A percentile compares a stretch with the other conserved stretches of the same genome.
Conservation (phyloP, 257 asterid genomes). For the Thymus mandschuricus region DNA sequence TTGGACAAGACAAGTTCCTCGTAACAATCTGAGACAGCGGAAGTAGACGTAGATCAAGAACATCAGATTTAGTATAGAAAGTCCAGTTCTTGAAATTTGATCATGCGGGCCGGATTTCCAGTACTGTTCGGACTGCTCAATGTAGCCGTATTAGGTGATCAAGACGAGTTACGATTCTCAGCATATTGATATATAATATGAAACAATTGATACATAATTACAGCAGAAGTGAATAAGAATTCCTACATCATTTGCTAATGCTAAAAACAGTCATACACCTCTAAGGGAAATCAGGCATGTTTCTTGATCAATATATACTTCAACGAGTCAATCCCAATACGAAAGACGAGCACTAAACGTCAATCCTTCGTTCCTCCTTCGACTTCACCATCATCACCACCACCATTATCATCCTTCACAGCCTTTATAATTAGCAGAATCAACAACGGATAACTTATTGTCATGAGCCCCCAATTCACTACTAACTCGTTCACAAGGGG, state of each 20-base stretch:
- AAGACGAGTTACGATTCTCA: background rate
- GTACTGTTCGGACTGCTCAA: too few relatives aligned
- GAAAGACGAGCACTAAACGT: background rate
- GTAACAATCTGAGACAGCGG: too few relatives aligned
- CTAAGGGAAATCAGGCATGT: slow-evolving; percentile 5
- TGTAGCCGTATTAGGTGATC: too few relatives aligned
- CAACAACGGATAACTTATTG: slow-evolving; percentile 58
- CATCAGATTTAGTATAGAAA: background rate
- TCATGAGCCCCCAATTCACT: slow-evolving; percentile 59
- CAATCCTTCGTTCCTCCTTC: slow-evolving; percentile 41
- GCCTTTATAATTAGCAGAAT: slow-evolving; percentile 51
- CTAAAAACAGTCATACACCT: slow-evolving; percentile 21
- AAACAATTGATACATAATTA: background rate
- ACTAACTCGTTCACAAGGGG: slow-evolving; percentile 49
- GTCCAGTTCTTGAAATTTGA: background rate
- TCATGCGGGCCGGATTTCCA: background rate
- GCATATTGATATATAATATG: background rate
- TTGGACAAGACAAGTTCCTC: too few relatives aligned
- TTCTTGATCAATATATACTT: slow-evolving; percentile 16
- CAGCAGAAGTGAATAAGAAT: slow-evolving; percentile 6
- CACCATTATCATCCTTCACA: slow-evolving; percentile 59
- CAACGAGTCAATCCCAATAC: background rate
- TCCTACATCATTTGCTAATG: background rate
- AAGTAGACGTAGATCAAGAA: too few relatives aligned
- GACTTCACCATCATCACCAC: slow-evolving; percentile 46